Base-by-base conservation (phyloP, 768 basidiomycete species). In the Suillus luteus region DNA sequence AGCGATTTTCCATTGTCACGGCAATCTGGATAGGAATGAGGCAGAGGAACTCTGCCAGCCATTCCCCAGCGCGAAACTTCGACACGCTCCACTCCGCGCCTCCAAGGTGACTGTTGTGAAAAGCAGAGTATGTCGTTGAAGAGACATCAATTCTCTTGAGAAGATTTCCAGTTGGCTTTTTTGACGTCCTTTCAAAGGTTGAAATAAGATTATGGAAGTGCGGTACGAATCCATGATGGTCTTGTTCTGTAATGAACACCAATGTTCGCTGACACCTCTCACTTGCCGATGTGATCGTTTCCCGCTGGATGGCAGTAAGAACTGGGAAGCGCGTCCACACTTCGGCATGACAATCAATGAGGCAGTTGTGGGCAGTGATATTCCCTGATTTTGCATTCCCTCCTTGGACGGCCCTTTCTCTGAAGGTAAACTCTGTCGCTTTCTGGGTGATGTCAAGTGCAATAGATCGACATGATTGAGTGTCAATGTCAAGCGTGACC, bases 11-110 rank as follows among this genome's bases (percentile, higher is more conserved):
- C 19, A 78, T 77, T 5, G 85, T 83, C 24, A 89, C 68, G 0
- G 86, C 87, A 41, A 88, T 78, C 37, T 89, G 87, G 37, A 88
- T 87, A 0, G 87, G 87, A 52, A 88, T 87, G 37, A 88, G 74
- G 62, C 86, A 88, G 1, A 88, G 65, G 15, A 88, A 70, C 17
- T 86, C 83, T 0, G 84, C 85, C 0, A 88, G 70, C 87, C 87
- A 88, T 70, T 89, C 86, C 44, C 87, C 87, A 0, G 78, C 77
- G 12, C 76, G 76, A 63, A 82, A 83, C 4, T 66, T 66, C 2
- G 84, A 84, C 4, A 76, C 60, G 15, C 70, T 66, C 73, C 76
- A 76, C 5, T 55, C 41, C 1, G 58, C 55, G 41, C 63, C 66
- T 17, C 40, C 61, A 41, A 61, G 66, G 24, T 69, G 52, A 35